Evolutionary conservation across 2,329 filamentous ascomycete genomes (phyloP).

Genomic region (Pseudogymnoascus sp.): DNA sequence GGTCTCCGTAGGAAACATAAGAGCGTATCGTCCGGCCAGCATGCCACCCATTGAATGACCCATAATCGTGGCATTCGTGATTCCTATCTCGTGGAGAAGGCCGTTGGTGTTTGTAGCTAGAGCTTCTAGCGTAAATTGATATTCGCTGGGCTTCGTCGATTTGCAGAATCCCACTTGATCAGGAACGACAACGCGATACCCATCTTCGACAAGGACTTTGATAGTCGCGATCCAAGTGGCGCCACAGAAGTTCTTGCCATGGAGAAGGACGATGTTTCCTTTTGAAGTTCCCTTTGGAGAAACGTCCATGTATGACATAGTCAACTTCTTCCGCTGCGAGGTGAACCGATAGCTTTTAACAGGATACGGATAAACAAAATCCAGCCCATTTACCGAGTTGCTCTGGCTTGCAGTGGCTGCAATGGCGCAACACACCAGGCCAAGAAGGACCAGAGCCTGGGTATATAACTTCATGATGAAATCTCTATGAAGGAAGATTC

Average conservation of each 20-base stretch:
- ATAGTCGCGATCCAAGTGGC: constrained; percentile 45
- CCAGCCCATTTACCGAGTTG: neutral
- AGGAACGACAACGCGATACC: constrained; percentile 46
- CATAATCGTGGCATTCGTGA: constrained; percentile 40
- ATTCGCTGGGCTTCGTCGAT: constrained; percentile 42
- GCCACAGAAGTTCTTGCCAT: constrained; percentile 51
- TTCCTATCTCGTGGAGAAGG: constrained; percentile 38
- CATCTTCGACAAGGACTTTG: constrained; percentile 33
- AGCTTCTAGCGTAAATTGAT: constrained; percentile 47
- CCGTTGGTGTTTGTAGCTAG: constrained; percentile 43
- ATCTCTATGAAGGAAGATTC: neutral
- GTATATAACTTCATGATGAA: neutral
- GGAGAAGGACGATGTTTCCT: constrained; percentile 35
- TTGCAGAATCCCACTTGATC: constrained; percentile 54
- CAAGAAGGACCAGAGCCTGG: neutral
- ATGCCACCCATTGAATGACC: constrained; percentile 51
- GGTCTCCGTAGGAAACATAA: constrained; percentile 41
- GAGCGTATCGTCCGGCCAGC: constrained; percentile 43
- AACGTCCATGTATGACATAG: constrained; percentile 52
- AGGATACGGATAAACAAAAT: constrained; percentile 39
- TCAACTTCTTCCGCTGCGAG: constrained; percentile 40
- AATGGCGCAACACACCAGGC: neutral
- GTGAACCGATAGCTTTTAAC: constrained; percentile 41
- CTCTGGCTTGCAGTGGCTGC: neutral
- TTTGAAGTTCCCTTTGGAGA: constrained; percentile 28